phyloP scores from a whole-genome alignment of 2,329 filamentous ascomycete species.

The Rhytidhysteron rufulum region DNA sequence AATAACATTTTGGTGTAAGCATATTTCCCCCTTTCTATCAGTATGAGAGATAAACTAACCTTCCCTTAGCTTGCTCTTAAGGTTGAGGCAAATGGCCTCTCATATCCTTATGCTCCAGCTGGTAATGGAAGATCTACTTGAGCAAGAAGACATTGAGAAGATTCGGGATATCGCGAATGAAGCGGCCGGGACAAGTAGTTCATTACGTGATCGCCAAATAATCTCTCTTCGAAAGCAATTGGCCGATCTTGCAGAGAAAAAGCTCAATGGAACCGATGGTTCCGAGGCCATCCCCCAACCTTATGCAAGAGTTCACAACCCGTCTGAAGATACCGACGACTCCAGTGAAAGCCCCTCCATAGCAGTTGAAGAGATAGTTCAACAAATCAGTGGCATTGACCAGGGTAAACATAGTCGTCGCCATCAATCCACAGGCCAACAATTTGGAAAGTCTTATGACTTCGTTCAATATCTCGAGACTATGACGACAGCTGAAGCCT shows the following conservation, averaged over 20 bases:
- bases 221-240: conserved; percentile 28
- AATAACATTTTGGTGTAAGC: conserved; percentile 38
- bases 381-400: conserved; percentile 8
- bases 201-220: conserved; percentile 13
- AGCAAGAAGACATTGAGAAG: conserved; percentile 42
- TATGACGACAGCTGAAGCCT: conserved; percentile 29
- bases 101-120: conserved; percentile 48
- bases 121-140: conserved; percentile 43
- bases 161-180: conserved; percentile 34
- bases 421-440: conserved; percentile 21
- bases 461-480: conserved; percentile 40
- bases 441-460: conserved; percentile 36
- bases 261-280: conserved; percentile 1
- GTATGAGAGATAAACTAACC: conserved; percentile 5
- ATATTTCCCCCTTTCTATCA: too few relatives aligned
- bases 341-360: neutral
- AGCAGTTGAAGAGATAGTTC: conserved; percentile 1
- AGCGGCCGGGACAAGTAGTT: conserved; percentile 13
- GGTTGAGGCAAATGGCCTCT: conserved; percentile 49
- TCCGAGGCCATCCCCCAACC: neutral
- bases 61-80: conserved; percentile 39
- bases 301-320: neutral
- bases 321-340: neutral
- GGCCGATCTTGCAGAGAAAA: conserved; percentile 13
- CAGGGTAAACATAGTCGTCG: neutral